Percentiles rank a stretch among this genome's conserved stretches.
phyloP scores from a whole-genome alignment of 192 early-diverging fungal species.

The Kickxella alabastrina region DNA sequence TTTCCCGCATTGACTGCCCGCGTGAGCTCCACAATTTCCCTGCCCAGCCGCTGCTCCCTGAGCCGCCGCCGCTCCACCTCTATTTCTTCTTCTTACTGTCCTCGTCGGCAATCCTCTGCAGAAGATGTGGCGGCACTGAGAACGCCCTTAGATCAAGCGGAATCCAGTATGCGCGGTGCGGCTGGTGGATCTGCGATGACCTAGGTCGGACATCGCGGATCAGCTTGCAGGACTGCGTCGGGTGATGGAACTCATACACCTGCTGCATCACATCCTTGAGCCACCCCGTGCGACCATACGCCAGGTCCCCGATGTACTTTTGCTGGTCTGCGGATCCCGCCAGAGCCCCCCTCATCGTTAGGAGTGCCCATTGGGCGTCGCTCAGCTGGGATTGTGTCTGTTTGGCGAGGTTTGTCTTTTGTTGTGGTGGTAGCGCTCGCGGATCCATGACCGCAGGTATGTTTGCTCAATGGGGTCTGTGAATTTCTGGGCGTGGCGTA shows the following conservation, averaged over 20 bases:
- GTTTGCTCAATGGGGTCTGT: conserved; percentile 33
- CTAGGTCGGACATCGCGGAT: conserved; percentile 38
- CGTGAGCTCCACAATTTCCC: conserved; percentile 15
- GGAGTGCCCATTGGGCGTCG: conserved; percentile 22
- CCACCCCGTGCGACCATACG: conserved; percentile 43
- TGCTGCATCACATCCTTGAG: conserved; percentile 28
- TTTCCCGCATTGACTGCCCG: conserved; percentile 28
- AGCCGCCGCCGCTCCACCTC: conserved; percentile 1
- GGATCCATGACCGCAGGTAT: conserved; percentile 49
- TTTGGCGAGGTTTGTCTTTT: conserved; percentile 28
- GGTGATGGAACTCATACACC: conserved; percentile 30
- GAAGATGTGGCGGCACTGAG: conserved; percentile 16
- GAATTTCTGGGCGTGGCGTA: conserved; percentile 20
- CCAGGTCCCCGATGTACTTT: conserved; percentile 35
- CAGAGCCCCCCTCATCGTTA: conserved; percentile 20
- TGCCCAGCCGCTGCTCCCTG: conserved; percentile 5
- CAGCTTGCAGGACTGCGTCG: conserved; percentile 29
- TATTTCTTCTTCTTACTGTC: conserved; percentile 9
- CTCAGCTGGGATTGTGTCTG: conserved; percentile 14
- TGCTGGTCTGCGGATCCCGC: conserved; percentile 7
- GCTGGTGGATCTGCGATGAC: conserved; percentile 24
- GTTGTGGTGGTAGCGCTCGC: conserved; percentile 48
- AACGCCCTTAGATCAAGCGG: conserved; percentile 38
- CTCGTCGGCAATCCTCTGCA: conserved; percentile 14
- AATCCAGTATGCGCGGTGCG: conserved; percentile 40